Evolutionary conservation across 257 asterid species (phyloP), one percentile per base, ranked within the genome.

Genomic region (Osmanthus fragrans): DNA sequence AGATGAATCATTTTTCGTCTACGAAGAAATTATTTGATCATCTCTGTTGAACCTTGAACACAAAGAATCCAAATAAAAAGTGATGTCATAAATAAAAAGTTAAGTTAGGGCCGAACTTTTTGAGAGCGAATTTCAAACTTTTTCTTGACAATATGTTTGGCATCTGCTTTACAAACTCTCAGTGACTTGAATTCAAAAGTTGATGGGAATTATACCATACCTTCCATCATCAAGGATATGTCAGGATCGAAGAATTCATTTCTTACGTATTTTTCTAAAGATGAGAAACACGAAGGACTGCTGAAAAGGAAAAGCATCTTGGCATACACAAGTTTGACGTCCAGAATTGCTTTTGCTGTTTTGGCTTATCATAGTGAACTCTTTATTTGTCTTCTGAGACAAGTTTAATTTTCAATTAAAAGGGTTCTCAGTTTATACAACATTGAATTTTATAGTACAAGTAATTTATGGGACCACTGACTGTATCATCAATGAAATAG

Each of bases 101-200:
- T 30, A 8, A 4, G 40, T 37, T 10, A 39, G 45, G 12, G 1
- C 3, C 3, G 11, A 9, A 58, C 21, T 15, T 58, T 60, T 60
- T 60, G 68, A 60, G 34, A 8, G 15, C 11, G 15, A 21, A 4
- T 39, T 6, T 39, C 2, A 54, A 21, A 23, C 33, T 25, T 60
- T 84, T 42, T 58, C 3, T 76, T 64, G 51, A 78, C 73, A 33
- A 73, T 76, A 39, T 39, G 45, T 39, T 60, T 56, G 75, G 78
- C 84, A 76, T 79, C 77, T 79, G 78, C 79, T 85, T 79, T 81
- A 18, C 25, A 27, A 47, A 51, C 63, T 73, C 15, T 68, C 70
- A 13, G 27, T 72, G 70, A 65, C 71, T 73, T 69, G 76, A 82
- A 66, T 66, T 80, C 74, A 76, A 69, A 82, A 66, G 75, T 23